These are phyloP conservation scores for Mangifera indica DNA, from an alignment of 345 rosid genomes.

Conservation along the genomic window DNA sequence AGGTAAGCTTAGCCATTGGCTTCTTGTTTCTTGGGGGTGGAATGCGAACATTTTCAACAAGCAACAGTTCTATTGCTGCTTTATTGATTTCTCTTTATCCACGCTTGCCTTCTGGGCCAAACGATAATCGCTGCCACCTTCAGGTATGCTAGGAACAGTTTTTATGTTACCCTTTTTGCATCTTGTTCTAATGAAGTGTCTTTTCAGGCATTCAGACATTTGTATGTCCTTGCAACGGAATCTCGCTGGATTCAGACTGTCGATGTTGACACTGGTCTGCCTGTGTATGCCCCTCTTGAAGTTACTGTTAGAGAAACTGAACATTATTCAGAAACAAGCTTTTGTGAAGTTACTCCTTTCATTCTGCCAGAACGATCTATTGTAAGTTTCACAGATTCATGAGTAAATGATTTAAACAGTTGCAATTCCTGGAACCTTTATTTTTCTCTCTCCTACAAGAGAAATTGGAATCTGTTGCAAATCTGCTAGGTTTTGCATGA, in stretches of 20 bases:
- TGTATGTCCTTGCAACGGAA: conserved; percentile 91
- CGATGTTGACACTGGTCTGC: conserved; percentile 93
- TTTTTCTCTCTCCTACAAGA: neutral
- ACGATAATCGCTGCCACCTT: conserved; percentile 98
- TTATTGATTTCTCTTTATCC: conserved; percentile 89
- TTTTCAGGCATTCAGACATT: conserved; percentile 91
- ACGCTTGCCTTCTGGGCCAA: conserved; percentile 91
- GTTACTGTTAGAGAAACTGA: conserved; percentile 77
- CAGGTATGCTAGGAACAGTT: conserved; percentile 54
- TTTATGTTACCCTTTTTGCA: conserved; percentile 15
- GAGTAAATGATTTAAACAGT: neutral
- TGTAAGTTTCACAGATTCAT: conserved; percentile 51
- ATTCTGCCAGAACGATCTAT: conserved; percentile 91
- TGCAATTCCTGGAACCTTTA: neutral
- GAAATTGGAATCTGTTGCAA: conserved; percentile 3
- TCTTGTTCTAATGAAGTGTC: conserved; percentile 11
- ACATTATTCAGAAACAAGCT: conserved; percentile 83
- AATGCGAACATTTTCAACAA: conserved; percentile 82
- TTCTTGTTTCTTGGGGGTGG: conserved; percentile 99
- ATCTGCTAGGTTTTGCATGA: neutral
- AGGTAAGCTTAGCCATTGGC: conserved; percentile 94
- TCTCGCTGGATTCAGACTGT: conserved; percentile 97
- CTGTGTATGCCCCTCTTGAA: conserved; percentile 92
- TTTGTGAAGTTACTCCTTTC: conserved; percentile 87
- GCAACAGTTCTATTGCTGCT: conserved; percentile 78